phyloP scores from a whole-genome alignment of 2,329 filamentous ascomycete species.

The Rhynchosporium secalis region DNA sequence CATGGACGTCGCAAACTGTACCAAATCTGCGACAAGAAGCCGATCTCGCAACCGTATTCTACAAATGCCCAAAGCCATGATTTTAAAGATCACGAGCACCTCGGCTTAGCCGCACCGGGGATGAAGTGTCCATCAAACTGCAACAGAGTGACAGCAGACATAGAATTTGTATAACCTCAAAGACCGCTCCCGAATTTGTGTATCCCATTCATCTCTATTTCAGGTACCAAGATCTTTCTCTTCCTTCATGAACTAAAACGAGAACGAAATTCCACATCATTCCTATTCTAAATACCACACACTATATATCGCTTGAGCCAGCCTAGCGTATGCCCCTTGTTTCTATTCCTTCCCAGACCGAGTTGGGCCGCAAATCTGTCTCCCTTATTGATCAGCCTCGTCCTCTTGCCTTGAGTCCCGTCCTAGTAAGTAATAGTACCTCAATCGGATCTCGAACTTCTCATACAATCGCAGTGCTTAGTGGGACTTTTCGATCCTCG shows the following conservation, averaged over 20 bases:
- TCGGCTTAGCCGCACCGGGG: slow-evolving; percentile 3
- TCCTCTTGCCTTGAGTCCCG: slow-evolving; percentile 20
- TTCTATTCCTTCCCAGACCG: neutral
- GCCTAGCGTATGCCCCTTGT: neutral
- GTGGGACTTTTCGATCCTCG: slow-evolving; percentile 16
- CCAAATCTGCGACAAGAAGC: neutral
- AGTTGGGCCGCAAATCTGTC: slow-evolving; percentile 24
- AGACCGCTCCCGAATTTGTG: neutral
- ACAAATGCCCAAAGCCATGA: slow-evolving; percentile 4
- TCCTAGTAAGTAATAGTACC: slow-evolving; percentile 20
- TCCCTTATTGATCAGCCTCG: slow-evolving; percentile 26
- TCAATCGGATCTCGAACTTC: neutral
- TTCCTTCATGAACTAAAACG: neutral
- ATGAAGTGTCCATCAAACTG: neutral
- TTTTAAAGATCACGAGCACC: neutral
- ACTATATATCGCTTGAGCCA: neutral
- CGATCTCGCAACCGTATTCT: neutral
- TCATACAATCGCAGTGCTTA: slow-evolving; percentile 16
- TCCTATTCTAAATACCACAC: slow-evolving; percentile 1
- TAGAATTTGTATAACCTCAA: neutral
- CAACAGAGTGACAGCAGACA: neutral
- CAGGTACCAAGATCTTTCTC: neutral
- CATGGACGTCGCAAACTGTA: neutral
- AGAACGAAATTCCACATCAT: neutral
- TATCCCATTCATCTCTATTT: neutral